Percentiles rank a stretch among this genome's conserved stretches.
Conservation (phyloP, 768 basidiomycete genomes). For the Holtermanniella nyarrowii region DNA sequence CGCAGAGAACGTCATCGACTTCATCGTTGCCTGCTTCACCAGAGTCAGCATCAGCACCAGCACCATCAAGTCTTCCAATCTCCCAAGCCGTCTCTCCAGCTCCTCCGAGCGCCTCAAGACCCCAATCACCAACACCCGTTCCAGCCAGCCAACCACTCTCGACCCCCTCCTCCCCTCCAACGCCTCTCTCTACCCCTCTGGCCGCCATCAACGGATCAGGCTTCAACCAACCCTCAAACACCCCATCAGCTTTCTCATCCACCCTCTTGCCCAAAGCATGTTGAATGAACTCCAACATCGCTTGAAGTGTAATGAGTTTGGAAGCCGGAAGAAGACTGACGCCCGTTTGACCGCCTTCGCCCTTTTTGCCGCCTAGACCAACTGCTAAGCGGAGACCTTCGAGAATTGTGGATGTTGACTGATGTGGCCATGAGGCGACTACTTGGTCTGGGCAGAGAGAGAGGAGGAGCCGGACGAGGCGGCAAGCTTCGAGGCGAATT, state of each 20-base stretch:
- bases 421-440: constrained; percentile 57
- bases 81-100: constrained; percentile 14
- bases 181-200: constrained; percentile 4
- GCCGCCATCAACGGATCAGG: constrained; percentile 1
- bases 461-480: constrained; percentile 64
- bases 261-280: constrained; percentile 4
- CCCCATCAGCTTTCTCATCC: constrained; percentile 5
- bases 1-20: constrained; percentile 16
- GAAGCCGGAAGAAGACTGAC: constrained; percentile 12
- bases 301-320: constrained; percentile 29
- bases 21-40: constrained; percentile 4
- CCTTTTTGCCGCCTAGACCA: constrained; percentile 32
- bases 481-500: constrained; percentile 79
- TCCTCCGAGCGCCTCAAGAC: constrained; percentile 1
- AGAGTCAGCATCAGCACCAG: constrained; percentile 1
- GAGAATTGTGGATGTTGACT: constrained; percentile 21
- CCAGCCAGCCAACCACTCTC: constrained; percentile 6
- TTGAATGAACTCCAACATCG: constrained; percentile 27
- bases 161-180: not conserved
- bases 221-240: constrained; percentile 16
- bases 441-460: constrained; percentile 59
- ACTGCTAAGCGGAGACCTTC: constrained; percentile 36
- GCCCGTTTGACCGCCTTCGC: constrained; percentile 22
- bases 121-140: constrained; percentile 4
- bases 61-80: constrained; percentile 14